phyloP scores from a whole-genome alignment of 2,329 filamentous ascomycete species.

The Sporothrix humicola region DNA sequence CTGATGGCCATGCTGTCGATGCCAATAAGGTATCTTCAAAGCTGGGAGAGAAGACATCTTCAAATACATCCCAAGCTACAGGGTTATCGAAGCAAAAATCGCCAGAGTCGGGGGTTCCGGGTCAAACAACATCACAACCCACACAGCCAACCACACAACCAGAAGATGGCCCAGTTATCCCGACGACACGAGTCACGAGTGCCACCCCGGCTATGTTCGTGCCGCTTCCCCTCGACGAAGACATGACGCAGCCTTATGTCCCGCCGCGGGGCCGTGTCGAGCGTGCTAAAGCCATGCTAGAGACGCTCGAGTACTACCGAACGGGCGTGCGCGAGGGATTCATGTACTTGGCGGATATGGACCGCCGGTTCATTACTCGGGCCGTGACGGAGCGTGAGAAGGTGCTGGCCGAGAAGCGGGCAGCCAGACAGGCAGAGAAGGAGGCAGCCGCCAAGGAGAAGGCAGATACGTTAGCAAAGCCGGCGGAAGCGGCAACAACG shows the following conservation, averaged over 20 bases:
- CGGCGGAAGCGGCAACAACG: neutral
- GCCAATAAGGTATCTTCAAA: neutral
- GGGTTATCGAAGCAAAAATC: no score
- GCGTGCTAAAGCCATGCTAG: slow-evolving; percentile 42
- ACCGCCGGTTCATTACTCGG: slow-evolving; percentile 43
- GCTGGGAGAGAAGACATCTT: neutral
- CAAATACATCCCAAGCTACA: neutral
- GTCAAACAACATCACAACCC: neutral
- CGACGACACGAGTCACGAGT: slow-evolving; percentile 40
- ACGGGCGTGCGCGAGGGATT: slow-evolving; percentile 44
- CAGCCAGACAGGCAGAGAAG: neutral
- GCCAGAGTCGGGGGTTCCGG: no score
- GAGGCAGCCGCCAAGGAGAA: neutral
- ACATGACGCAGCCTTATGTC: slow-evolving; percentile 42
- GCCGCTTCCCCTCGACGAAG: slow-evolving; percentile 41
- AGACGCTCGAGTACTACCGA: slow-evolving; percentile 44
- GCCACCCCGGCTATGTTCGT: slow-evolving; percentile 46
- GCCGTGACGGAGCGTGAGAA: neutral
- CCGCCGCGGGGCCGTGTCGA: slow-evolving; percentile 42
- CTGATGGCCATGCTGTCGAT: slow-evolving; percentile 7
- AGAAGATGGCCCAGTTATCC: no score
- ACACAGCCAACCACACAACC: neutral
- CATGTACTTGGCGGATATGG: slow-evolving; percentile 45
- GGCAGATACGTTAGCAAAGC: slow-evolving; percentile 1
- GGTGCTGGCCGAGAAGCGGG: slow-evolving; percentile 4